Evolutionary conservation across 352 stramenopile genomes (phyloP).

Genomic region (Pythium aquatile): DNA sequence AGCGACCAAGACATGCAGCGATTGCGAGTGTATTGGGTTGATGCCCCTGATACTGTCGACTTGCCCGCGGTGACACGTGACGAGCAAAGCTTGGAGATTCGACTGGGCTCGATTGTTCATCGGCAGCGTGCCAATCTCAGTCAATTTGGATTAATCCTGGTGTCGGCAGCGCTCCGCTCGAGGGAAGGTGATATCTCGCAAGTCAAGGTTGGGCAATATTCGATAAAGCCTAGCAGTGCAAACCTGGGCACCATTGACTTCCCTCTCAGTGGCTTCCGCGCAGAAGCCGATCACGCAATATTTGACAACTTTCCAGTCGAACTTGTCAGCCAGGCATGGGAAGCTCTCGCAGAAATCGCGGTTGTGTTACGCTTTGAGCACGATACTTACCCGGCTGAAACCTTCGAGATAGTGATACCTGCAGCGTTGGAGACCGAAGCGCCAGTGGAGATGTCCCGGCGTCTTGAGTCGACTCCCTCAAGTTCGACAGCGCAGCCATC

Average conservation of each 20-base stretch:
- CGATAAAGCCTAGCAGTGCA: not conserved
- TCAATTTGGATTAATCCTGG: not conserved
- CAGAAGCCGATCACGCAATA: not conserved
- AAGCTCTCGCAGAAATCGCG: not conserved
- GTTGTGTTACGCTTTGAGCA: slow-evolving; percentile 11
- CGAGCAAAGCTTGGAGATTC: not conserved
- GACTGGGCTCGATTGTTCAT: not conserved
- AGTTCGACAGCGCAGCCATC: not conserved
- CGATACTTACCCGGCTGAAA: slow-evolving; percentile 11
- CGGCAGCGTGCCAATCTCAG: not conserved
- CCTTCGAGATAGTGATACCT: slow-evolving; percentile 1
- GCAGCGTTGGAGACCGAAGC: not conserved
- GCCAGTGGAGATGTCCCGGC: not conserved
- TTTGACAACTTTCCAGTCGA: not conserved
- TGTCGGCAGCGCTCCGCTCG: not conserved
- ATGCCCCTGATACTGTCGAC: not conserved
- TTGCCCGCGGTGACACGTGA: not conserved
- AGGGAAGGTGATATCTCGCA: not conserved
- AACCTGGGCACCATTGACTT: not conserved
- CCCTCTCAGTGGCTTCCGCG: not conserved
- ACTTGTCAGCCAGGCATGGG: not conserved
- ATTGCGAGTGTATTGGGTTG: not conserved
- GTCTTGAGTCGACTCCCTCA: not conserved
- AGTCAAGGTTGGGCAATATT: not conserved
- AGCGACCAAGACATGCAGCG: not conserved